phyloP scores from a whole-genome alignment of 148 eudicot species.

The Limonium bicolor region DNA sequence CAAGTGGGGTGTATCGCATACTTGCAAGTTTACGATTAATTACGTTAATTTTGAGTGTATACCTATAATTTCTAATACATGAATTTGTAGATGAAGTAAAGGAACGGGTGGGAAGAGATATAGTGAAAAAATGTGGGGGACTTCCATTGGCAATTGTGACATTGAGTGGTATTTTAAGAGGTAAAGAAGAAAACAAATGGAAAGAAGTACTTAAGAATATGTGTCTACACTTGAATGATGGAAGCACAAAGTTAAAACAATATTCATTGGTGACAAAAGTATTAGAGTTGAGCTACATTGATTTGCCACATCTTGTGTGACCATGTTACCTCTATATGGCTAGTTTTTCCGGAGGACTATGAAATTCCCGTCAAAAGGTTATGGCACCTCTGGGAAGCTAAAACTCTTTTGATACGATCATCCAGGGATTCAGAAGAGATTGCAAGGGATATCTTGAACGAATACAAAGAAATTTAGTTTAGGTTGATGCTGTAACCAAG shows the following conservation, averaged over 20 bases:
- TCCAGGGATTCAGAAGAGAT: constrained; percentile 4
- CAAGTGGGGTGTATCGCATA: too few relatives aligned
- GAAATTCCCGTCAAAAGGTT: neutral
- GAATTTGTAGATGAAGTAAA: neutral
- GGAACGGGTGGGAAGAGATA: neutral
- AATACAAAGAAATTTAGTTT: constrained; percentile 2
- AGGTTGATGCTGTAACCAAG: neutral
- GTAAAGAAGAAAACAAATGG: constrained; percentile 5
- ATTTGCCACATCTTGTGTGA: neutral
- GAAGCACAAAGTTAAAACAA: neutral
- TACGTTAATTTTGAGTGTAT: too few relatives aligned
- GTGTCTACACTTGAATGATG: neutral
- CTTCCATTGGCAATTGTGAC: constrained; percentile 4
- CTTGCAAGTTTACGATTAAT: too few relatives aligned
- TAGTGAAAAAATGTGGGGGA: constrained; percentile 4
- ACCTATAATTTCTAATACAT: too few relatives aligned
- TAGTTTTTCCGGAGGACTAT: constrained; percentile 9
- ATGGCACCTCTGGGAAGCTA: constrained; percentile 6
- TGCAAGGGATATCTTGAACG: constrained; percentile 1
- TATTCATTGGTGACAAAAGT: constrained; percentile 1
- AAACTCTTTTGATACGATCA: constrained; percentile 2
- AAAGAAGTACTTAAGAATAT: neutral
- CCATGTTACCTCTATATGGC: constrained; percentile 4
- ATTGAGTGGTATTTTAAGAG: constrained; percentile 6
- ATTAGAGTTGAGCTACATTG: constrained; percentile 5